Evolutionary conservation across 805 yeast species (phyloP), one percentile per base, ranked within the genome.

Genomic region (Sugiyamaella americana): DNA sequence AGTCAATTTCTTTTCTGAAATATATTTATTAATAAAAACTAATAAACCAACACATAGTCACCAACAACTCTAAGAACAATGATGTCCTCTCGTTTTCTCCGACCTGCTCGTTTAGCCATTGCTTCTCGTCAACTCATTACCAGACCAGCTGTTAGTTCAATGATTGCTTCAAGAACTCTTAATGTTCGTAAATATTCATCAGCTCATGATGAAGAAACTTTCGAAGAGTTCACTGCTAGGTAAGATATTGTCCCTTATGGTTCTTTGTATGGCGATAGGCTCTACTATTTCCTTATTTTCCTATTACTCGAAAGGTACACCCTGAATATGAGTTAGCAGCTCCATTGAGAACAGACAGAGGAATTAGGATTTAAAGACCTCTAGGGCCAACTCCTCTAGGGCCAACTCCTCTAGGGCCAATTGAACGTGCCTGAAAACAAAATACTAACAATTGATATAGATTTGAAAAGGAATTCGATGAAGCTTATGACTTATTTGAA

Each of bases 381-480:
- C n/a, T n/a, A n/a, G n/a, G n/a, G n/a, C n/a, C n/a, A n/a, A n/a
- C n/a, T n/a, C n/a, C n/a, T n/a, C n/a, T n/a, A n/a, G n/a, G n/a
- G n/a, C n/a, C n/a, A n/a, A n/a, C n/a, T n/a, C n/a, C n/a, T n/a
- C n/a, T n/a, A n/a, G n/a, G n/a, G n/a, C n/a, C n/a, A n/a, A n/a
- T n/a, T n/a, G n/a, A n/a, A n/a, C n/a, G n/a, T n/a, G n/a, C n/a
- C n/a, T n/a, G n/a, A n/a, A n/a, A n/a, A n/a, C n/a, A n/a, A 26
- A 13, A 26, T 16, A 35, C 37, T 30, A 32, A 47, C 39, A 26
- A 26, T 5, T 35, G 37, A 13, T 11, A 35, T 13, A 49, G 89
- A 79, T 87, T 79, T 74, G 96, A 87, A 74, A 85, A 87, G 72
- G 97, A 93, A 68, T 93, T 93, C 63, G 97, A 93, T 59, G 87